A percentile compares a stretch with the other conserved stretches of the same genome.
These are phyloP conservation scores for Gardenia jasminoides DNA, from an alignment of 257 asterid species.

Conservation along the genomic window DNA sequence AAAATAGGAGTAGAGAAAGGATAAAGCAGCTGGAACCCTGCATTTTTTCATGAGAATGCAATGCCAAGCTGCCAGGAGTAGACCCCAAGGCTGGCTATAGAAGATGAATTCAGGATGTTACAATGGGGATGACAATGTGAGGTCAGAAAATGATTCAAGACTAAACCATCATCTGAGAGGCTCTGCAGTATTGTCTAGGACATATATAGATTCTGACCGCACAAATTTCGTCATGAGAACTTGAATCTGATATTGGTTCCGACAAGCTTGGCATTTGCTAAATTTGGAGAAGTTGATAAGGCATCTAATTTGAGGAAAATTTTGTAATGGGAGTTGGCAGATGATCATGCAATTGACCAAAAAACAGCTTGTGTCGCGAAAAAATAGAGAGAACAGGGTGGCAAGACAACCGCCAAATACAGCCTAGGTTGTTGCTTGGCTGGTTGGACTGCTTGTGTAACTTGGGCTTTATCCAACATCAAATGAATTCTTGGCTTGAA, in stretches of 20 bases:
- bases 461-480: not conserved
- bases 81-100: conserved; percentile 6
- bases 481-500: not conserved
- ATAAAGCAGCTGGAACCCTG: conserved; percentile 13
- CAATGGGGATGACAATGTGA: conserved; percentile 4
- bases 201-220: not conserved
- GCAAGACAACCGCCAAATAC: not conserved
- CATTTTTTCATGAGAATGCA: conserved; percentile 24
- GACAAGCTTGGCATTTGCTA: conserved; percentile 13
- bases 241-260: conserved; percentile 16
- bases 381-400: not conserved
- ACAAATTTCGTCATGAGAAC: not conserved
- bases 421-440: not conserved
- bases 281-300: not conserved
- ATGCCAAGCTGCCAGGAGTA: conserved; percentile 24
- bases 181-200: conserved; percentile 6
- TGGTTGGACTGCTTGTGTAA: no score
- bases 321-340: not conserved
- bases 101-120: not conserved
- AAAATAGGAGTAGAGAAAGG: conserved; percentile 9
- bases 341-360: not conserved
- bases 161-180: conserved; percentile 1
- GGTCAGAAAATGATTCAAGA: not conserved
- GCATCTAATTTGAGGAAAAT: not conserved
- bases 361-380: not conserved